A percentile compares a stretch with the other conserved stretches of the same genome.
Conservation (phyloP, 2,329 filamentous ascomycete species). For the Pyricularia pennisetigena region DNA sequence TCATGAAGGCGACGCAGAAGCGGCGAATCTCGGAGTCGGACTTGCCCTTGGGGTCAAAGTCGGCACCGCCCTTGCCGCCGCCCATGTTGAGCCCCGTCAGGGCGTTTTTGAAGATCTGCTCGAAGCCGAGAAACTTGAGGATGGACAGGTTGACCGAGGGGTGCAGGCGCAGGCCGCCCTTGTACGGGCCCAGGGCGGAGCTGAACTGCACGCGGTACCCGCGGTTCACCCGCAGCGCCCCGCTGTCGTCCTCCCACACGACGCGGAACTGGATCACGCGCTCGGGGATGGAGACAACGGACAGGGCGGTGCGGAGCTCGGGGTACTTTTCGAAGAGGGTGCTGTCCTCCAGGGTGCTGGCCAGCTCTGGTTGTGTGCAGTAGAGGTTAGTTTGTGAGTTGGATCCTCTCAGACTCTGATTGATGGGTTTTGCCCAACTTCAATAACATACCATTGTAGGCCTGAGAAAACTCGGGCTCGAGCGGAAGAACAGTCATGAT, state of each 20-base stretch:
- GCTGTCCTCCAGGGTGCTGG: constrained; percentile 87
- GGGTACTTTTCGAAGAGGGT: constrained; percentile 89
- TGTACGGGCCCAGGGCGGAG: constrained; percentile 94
- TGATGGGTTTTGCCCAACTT: constrained; percentile 16
- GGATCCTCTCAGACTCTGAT: neutral
- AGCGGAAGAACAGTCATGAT: constrained; percentile 73
- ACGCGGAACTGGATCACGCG: constrained; percentile 96
- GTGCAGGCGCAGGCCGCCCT: constrained; percentile 93
- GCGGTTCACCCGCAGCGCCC: constrained; percentile 81
- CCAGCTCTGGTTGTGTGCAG: constrained; percentile 58
- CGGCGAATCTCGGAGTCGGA: constrained; percentile 93
- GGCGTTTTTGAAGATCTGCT: constrained; percentile 99
- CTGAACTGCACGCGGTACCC: constrained; percentile 98
- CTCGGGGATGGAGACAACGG: constrained; percentile 84
- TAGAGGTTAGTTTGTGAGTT: constrained; percentile 2
- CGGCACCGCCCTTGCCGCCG: constrained; percentile 93
- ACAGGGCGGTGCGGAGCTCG: constrained; percentile 85
- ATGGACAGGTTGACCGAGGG: constrained; percentile 72
- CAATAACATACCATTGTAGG: constrained; percentile 66
- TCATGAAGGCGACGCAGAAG: constrained; percentile 96
- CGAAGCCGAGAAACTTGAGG: constrained; percentile 96
- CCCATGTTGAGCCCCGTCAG: constrained; percentile 93
- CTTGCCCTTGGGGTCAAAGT: constrained; percentile 99
- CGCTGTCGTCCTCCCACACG: constrained; percentile 91
- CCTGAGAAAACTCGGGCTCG: constrained; percentile 98